Percentiles rank a stretch among this genome's conserved stretches.
Evolutionary conservation across 306 rosid species (phyloP).

Genomic region (Vicia faba): DNA sequence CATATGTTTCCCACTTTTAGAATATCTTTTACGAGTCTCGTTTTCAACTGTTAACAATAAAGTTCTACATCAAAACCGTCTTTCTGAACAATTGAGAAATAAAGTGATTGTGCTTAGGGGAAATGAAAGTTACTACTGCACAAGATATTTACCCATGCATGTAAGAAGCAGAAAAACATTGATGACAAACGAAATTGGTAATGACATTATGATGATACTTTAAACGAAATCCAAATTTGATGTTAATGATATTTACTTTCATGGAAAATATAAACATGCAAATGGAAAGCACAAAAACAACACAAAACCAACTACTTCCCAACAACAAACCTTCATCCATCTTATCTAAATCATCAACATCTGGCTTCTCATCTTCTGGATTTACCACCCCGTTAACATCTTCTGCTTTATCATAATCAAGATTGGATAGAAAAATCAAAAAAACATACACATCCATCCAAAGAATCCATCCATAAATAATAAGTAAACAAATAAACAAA

Average conservation of each 20-base stretch:
- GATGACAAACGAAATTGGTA: conserved; percentile 8
- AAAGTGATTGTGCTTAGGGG: conserved; percentile 1
- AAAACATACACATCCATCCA: conserved; percentile 14
- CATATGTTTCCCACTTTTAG: conserved; percentile 1
- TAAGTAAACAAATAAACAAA: conserved; percentile 20
- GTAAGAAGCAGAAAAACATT: conserved; percentile 28
- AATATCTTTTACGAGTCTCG: not conserved
- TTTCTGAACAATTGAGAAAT: conserved; percentile 8
- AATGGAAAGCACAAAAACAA: not conserved
- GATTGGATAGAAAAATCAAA: conserved; percentile 34
- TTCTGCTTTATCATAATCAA: conserved; percentile 51
- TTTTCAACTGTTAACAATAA: not conserved
- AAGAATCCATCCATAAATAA: not conserved
- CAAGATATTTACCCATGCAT: conserved; percentile 6
- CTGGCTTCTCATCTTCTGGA: conserved; percentile 60
- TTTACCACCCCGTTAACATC: conserved; percentile 61
- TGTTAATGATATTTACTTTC: conserved; percentile 6
- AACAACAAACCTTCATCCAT: conserved; percentile 82
- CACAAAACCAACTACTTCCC: conserved; percentile 33
- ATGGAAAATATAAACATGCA: not conserved
- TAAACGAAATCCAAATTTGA: conserved; percentile 1
- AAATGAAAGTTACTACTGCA: not conserved
- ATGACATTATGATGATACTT: not conserved
- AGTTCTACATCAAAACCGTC: conserved; percentile 13
- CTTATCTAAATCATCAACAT: conserved; percentile 51